A percentile compares a stretch with the other conserved stretches of the same genome.
Conservation (phyloP, 306 rosid genomes). For the Canavalia gladiata region DNA sequence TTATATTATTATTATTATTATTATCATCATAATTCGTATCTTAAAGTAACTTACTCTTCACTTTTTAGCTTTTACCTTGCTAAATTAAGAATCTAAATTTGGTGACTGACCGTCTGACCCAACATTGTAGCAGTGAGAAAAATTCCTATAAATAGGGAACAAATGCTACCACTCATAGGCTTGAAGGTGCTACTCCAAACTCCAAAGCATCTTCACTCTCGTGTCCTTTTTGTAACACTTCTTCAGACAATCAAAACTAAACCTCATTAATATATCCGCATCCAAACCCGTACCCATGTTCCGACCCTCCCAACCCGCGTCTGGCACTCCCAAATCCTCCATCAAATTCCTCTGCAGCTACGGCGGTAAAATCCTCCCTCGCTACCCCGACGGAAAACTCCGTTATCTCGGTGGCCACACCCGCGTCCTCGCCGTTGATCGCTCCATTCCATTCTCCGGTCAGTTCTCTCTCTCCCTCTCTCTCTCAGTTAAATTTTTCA, state of each 20-base stretch:
- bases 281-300: conserved; percentile 52
- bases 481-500: not conserved
- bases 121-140: not conserved
- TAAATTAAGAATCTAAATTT: conserved; percentile 4
- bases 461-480: conserved; percentile 44
- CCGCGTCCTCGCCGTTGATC: conserved; percentile 84
- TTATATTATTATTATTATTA: too few species aligned
- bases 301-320: conserved; percentile 49
- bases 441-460: conserved; percentile 83
- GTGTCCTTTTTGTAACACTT: too few species aligned
- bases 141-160: conserved; percentile 68
- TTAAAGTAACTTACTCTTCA: not conserved
- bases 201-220: conserved; percentile 29
- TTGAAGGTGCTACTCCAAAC: conserved; percentile 61
- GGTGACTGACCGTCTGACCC: not conserved
- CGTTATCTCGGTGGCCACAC: conserved; percentile 93
- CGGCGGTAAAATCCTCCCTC: conserved; percentile 95
- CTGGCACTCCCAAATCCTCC: conserved; percentile 49
- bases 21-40: too few species aligned
- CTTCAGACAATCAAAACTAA: not conserved
- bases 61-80: not conserved
- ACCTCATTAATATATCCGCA: not conserved
- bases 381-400: conserved; percentile 92
- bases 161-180: conserved; percentile 52
- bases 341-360: conserved; percentile 89